A percentile compares a stretch with the other conserved stretches of the same genome.
phyloP scores from a whole-genome alignment of 176 grass and related monocot genomes.

The Saccharum officinarum region DNA sequence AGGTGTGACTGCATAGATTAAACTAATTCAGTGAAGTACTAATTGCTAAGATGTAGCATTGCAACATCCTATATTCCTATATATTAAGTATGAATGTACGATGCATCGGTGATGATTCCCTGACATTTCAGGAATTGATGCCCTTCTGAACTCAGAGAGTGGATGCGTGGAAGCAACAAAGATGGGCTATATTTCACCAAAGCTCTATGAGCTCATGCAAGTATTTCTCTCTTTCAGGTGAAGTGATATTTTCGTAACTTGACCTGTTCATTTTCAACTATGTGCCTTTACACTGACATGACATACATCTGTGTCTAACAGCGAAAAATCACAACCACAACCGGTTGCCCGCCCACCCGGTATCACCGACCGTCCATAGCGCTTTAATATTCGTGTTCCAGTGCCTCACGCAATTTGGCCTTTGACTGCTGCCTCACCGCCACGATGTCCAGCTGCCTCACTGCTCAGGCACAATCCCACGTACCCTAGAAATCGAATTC shows the following conservation, averaged over 20 bases:
- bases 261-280: constrained; percentile 10
- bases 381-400: too few relatives aligned
- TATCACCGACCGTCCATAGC: too few relatives aligned
- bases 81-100: constrained; percentile 11
- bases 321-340: too few relatives aligned
- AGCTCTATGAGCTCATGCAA: constrained; percentile 81
- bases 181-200: constrained; percentile 74
- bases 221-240: constrained; percentile 76
- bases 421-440: too few relatives aligned
- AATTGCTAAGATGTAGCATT: background rate
- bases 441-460: too few relatives aligned
- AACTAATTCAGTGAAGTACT: background rate
- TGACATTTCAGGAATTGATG: constrained; percentile 50
- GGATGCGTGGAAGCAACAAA: constrained; percentile 65
- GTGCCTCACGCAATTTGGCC: too few relatives aligned
- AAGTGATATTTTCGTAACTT: constrained; percentile 8
- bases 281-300: constrained; percentile 14
- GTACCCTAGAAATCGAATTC: too few relatives aligned
- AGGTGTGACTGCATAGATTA: constrained; percentile 31
- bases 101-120: constrained; percentile 19
- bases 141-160: constrained; percentile 62
- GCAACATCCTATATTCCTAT: background rate
- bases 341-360: too few relatives aligned
- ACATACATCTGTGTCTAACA: constrained; percentile 34
- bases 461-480: too few relatives aligned